phyloP scores from a whole-genome alignment of 2,329 filamentous ascomycete genomes.

The Tolypocladium endophyticum region DNA sequence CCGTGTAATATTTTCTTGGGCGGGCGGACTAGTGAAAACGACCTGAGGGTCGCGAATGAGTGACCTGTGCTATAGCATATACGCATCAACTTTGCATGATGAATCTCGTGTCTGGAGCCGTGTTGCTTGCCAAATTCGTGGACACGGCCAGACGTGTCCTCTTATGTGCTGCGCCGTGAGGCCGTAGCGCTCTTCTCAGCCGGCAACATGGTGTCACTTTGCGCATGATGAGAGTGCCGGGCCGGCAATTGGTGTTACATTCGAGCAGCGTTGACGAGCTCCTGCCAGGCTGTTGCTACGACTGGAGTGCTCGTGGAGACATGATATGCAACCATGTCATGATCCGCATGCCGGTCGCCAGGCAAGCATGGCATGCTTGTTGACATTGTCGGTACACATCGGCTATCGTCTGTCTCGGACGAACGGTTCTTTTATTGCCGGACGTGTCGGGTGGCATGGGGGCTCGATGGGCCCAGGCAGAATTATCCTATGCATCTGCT shows the following conservation, averaged over 20 bases:
- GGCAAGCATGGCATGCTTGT: background rate
- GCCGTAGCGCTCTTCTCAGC: background rate
- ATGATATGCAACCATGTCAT: conserved; percentile 1
- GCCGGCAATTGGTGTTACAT: background rate
- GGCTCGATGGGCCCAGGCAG: background rate
- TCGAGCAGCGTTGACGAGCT: background rate
- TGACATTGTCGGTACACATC: background rate
- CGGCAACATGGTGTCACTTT: background rate
- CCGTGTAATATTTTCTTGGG: conserved; percentile 18
- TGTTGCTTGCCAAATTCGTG: conserved; percentile 1
- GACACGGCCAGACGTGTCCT: background rate
- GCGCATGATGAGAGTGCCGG: background rate
- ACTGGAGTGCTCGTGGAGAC: background rate
- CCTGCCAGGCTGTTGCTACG: background rate
- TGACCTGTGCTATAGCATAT: conserved; percentile 3
- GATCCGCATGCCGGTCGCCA: background rate
- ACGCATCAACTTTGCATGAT: background rate
- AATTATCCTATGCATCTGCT: background rate
- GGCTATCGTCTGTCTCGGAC: conserved; percentile 1
- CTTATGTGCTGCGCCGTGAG: background rate
- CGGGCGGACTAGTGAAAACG: background rate
- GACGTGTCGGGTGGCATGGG: background rate
- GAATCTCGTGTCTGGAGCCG: background rate
- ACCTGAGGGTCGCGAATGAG: conserved; percentile 3
- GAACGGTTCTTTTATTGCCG: background rate